A percentile compares a stretch with the other conserved stretches of the same genome.
Conservation (phyloP, 495 filamentous ascomycete genomes). For the Cercophora samala region DNA sequence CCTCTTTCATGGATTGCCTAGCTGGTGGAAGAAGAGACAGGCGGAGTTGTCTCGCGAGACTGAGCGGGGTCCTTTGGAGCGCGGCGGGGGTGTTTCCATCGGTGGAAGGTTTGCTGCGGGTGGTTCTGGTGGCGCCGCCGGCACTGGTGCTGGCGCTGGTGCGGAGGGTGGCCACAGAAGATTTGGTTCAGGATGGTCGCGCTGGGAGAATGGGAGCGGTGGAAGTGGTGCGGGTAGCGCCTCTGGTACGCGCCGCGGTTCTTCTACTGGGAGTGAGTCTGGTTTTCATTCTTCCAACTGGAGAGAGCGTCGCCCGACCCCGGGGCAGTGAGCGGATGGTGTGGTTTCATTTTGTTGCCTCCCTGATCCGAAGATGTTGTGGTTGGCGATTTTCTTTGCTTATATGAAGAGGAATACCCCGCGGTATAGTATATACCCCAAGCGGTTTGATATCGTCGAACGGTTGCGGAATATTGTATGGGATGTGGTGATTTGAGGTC, state of each 20-base stretch:
- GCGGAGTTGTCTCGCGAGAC: conserved; percentile 33
- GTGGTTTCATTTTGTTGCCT: neutral
- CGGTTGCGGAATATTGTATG: neutral
- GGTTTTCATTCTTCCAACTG: neutral
- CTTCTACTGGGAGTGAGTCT: neutral
- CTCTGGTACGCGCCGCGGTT: neutral
- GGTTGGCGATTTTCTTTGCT: neutral
- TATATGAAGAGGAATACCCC: neutral
- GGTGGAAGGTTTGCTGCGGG: neutral
- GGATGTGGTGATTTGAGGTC: neutral
- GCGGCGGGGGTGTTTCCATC: neutral
- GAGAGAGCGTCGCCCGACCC: neutral
- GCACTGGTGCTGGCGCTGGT: neutral
- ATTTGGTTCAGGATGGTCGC: neutral
- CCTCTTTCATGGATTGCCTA: conserved; percentile 50
- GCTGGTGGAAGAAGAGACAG: conserved; percentile 52
- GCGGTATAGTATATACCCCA: neutral
- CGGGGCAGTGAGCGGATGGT: neutral
- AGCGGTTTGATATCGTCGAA: neutral
- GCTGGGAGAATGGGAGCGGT: neutral
- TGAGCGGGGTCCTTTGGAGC: neutral
- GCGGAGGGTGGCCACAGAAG: neutral
- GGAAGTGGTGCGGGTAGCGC: neutral
- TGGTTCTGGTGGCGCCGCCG: neutral
- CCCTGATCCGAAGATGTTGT: neutral